Evolutionary conservation across 2,329 filamentous ascomycete species (phyloP).

Genomic region (Cladosporium sp.): DNA sequence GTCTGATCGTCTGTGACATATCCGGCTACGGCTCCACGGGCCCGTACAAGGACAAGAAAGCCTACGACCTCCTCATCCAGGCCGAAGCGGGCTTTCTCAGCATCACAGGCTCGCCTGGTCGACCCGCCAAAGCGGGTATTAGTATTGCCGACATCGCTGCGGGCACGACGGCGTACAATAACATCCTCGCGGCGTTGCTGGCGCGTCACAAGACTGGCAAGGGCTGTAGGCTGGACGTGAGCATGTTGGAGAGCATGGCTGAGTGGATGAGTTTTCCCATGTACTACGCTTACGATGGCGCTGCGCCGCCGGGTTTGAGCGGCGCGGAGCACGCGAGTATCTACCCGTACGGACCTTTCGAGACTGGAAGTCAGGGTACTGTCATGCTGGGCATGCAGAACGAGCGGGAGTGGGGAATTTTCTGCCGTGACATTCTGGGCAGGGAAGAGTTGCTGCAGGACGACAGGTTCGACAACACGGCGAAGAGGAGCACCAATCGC

Average conservation of each 20-base stretch:
- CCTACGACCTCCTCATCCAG: slow-evolving; percentile 53
- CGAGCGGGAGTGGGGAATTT: slow-evolving; percentile 49
- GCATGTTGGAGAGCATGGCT: slow-evolving; percentile 53
- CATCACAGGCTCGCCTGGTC: slow-evolving; percentile 44
- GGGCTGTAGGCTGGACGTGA: slow-evolving; percentile 50
- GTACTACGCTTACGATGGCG: slow-evolving; percentile 46
- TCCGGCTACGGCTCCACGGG: slow-evolving; percentile 51
- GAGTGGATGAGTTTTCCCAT: slow-evolving; percentile 54
- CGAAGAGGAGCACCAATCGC: slow-evolving; percentile 6
- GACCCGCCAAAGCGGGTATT: slow-evolving; percentile 50
- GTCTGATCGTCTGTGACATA: slow-evolving; percentile 52
- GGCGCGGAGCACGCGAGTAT: slow-evolving; percentile 51
- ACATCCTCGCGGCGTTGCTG: slow-evolving; percentile 47
- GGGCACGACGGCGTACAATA: slow-evolving; percentile 50
- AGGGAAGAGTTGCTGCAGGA: slow-evolving; percentile 41
- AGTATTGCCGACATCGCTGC: slow-evolving; percentile 54
- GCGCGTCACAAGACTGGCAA: slow-evolving; percentile 43
- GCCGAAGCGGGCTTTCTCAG: slow-evolving; percentile 52
- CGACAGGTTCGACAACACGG: slow-evolving; percentile 22
- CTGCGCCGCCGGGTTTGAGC: slow-evolving; percentile 38
- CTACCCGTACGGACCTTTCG: slow-evolving; percentile 53
- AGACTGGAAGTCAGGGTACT: slow-evolving; percentile 40
- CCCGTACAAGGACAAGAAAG: slow-evolving; percentile 52
- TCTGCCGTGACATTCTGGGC: slow-evolving; percentile 44
- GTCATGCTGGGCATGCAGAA: slow-evolving; percentile 55